A percentile compares a stretch with the other conserved stretches of the same genome.
Conservation (phyloP, 1,139 yeast genomes). For the Oligophagozyma castellii region DNA sequence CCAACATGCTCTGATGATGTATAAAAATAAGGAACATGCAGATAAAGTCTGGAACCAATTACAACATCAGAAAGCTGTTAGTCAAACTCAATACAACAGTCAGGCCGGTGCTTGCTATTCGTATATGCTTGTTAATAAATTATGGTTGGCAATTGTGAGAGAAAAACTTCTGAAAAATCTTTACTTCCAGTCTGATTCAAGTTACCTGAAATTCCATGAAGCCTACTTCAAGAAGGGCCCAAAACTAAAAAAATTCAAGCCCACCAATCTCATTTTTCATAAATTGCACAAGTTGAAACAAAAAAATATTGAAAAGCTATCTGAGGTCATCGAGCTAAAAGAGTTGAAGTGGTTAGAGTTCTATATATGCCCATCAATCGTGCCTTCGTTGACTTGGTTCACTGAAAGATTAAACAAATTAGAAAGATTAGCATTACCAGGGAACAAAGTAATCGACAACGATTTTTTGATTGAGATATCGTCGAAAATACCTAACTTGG, state of each 20-base stretch:
- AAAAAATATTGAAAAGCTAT: conserved; percentile 30
- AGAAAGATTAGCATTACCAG: conserved; percentile 56
- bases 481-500: conserved; percentile 43
- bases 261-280: conserved; percentile 36
- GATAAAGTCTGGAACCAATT: conserved; percentile 33
- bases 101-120: conserved; percentile 30
- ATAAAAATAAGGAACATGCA: conserved; percentile 42
- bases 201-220: conserved; percentile 33
- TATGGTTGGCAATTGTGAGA: conserved; percentile 46
- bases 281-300: conserved; percentile 34
- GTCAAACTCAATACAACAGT: not conserved
- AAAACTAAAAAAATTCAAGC: conserved; percentile 21
- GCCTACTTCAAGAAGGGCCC: conserved; percentile 2
- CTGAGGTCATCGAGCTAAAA: conserved; percentile 30
- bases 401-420: conserved; percentile 29
- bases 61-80: not conserved
- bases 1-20: conserved; percentile 44
- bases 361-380: conserved; percentile 64
- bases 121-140: conserved; percentile 49
- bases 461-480: conserved; percentile 39
- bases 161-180: conserved; percentile 43
- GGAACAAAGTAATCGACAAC: conserved; percentile 56
- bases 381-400: conserved; percentile 39
- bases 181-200: conserved; percentile 37
- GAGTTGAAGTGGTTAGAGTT: conserved; percentile 57